Conservation (phyloP, 257 asterid genomes). For the Fraxinus excelsior region DNA sequence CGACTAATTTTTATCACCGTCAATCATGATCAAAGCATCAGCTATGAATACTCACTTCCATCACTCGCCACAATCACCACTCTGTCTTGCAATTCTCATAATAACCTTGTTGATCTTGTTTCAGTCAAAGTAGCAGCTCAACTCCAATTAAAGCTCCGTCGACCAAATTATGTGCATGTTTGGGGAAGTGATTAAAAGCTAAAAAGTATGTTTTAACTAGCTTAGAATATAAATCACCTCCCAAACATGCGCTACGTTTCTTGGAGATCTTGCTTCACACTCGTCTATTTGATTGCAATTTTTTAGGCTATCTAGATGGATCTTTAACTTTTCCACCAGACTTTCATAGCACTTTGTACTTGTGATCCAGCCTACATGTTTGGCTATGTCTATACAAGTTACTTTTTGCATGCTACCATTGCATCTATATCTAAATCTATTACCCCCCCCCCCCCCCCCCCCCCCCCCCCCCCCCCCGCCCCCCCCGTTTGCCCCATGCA, state of each 20-base stretch:
- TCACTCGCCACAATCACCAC: neutral
- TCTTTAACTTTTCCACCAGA: neutral
- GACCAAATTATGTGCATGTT: too few relatives aligned
- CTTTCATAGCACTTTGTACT: too few relatives aligned
- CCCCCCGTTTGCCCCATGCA: neutral
- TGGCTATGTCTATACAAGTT: neutral
- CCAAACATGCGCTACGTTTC: too few relatives aligned
- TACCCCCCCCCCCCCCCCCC: neutral
- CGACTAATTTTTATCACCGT: neutral
- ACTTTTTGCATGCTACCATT: neutral
- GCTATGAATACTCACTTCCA: neutral
- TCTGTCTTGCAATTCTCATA: neutral
- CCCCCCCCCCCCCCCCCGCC: neutral
- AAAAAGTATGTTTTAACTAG: too few relatives aligned
- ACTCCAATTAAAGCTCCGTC: neutral
- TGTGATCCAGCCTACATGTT: neutral
- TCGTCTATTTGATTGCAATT: neutral
- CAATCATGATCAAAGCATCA: neutral
- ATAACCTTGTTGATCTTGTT: neutral
- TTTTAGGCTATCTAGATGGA: neutral
- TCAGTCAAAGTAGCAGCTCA: neutral
- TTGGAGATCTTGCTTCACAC: neutral
- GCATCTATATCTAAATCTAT: neutral
- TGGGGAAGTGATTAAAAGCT: too few relatives aligned
- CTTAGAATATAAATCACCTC: too few relatives aligned